Evolutionary conservation across 2,329 filamentous ascomycete genomes (phyloP), one percentile per base, ranked within the genome.

Genomic region (Knufia fluminis): DNA sequence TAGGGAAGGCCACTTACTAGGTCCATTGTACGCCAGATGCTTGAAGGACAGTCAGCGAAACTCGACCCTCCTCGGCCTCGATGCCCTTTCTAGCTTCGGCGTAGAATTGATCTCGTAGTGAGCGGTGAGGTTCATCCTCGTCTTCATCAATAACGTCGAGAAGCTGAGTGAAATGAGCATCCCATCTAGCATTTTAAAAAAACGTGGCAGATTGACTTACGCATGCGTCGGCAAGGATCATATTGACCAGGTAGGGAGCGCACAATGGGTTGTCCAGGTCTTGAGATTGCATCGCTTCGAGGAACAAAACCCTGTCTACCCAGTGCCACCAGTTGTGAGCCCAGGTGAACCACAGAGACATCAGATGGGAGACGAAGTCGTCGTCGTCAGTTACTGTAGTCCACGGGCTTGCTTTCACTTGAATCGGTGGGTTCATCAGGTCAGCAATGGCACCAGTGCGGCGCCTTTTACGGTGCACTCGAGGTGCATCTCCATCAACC

Each of bases 261-360:
- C 64, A 66, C 8, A 50, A 32, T 4, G 41, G 51, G 35, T 49
- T 51, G 3, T 54, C 54, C 9, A 59, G 16, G 16, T 62, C 52
- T 3, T 60, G 60, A 14, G 60, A 54, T 49, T 53, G 55, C 66
- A 68, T 68, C 33, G 63, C 64, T 23, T 57, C 53, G 7, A 68
- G 47, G 44, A 68, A 67, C 16, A 62, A 28, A 22, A 62, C 59
- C 14, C 55, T 53, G 32, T 66, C 61, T 28, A 66, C 50, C 60
- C 61, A 64, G 46, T 63, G 54, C 41, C 57, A 60, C 17, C 59
- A 57, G 8, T 51, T 57, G 45, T 62, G 60, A 17, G 54, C 58
- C 63, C 64, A 66, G 6, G 63, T 63, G 16, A 65, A 57, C 54
- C 61, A 65, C 9, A 66, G 46, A 3, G 63, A 65, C 2, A 66